Base-by-base conservation (phyloP, 2,329 filamentous ascomycete species). In the Pseudogymnoascus sp. region DNA sequence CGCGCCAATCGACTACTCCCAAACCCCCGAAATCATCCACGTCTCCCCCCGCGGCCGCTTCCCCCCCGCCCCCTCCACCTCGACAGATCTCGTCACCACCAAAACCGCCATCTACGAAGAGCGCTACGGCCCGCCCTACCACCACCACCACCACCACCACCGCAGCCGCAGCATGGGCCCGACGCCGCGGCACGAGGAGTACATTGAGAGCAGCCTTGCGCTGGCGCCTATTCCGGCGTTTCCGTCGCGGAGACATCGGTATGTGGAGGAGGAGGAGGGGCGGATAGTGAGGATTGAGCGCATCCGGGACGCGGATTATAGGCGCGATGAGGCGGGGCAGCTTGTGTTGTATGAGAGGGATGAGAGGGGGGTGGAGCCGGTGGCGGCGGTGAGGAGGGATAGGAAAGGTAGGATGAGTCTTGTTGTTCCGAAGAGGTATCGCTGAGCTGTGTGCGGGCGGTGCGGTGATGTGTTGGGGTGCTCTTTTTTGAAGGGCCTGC, bases 381-480 rank as follows among this genome's bases (percentile, higher is more conserved):
- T 81, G 60, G 83, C 86, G 64, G 76, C 87, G 5, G 70, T 78
- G 4, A 77, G 81, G 66, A 69, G 66, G 31, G 91, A 97, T 79
- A 89, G 89, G 82, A 95, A 90, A 92, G 92, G 93, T 96, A 95
- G 88, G 89, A 87, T 95, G 86, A 85, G 87, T 81, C 87, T 93
- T 79, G 90, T 89, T 80, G 84, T 90, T 77, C 89, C 89, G 72
- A 86, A 87, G 79, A 66, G 72, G 63, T 83, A 86, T 77, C 84
- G 80, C 77, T 82, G 77, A 81, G 79, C 41, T 22, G 16, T 43
- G 40, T 43, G 37, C n/a, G 40, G 40, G 38, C 6, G 38, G 38
- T 67, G 65, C 65, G 62, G 62, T 56, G 62, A 66, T 62, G 66
- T 65, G 62, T 68, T 68, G 66, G 70, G 68, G 67, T 71, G 60